Evolutionary conservation across 148 eudicot species (phyloP).

Genomic region (Cornus florida): DNA sequence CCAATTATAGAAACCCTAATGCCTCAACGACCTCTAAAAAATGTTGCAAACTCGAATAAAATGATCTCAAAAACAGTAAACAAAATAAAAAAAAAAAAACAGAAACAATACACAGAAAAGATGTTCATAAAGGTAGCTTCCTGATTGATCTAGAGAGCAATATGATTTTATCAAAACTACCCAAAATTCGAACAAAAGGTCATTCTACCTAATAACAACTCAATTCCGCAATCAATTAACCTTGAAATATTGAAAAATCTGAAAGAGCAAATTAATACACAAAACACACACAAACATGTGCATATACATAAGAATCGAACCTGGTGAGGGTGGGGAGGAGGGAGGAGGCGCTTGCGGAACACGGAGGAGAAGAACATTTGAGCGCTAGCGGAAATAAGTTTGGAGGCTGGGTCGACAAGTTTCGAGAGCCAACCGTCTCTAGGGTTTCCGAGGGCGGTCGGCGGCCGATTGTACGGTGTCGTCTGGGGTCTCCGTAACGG

Average conservation of each 20-base stretch:
- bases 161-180: too few relatives aligned
- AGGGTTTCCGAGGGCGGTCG: conserved; percentile 46
- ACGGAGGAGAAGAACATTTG: conserved; percentile 61
- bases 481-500: conserved; percentile 40
- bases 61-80: background rate
- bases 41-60: background rate
- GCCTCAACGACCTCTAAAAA: background rate
- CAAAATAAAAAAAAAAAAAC: background rate
- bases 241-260: background rate
- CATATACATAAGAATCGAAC: conserved; percentile 10
- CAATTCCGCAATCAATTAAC: background rate
- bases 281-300: background rate
- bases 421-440: conserved; percentile 61
- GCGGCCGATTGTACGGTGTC: conserved; percentile 87
- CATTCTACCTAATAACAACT: background rate
- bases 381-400: conserved; percentile 65
- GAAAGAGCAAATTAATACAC: background rate
- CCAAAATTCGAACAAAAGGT: background rate
- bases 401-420: conserved; percentile 81
- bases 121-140: background rate
- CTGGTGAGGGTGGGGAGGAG: conserved; percentile 48
- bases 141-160: background rate
- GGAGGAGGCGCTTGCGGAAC: conserved; percentile 69
- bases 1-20: background rate
- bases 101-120: background rate